Evolutionary conservation across 2,329 filamentous ascomycete species (phyloP), one percentile per base, ranked within the genome.

Genomic region (Alternaria novae-zelandiae): DNA sequence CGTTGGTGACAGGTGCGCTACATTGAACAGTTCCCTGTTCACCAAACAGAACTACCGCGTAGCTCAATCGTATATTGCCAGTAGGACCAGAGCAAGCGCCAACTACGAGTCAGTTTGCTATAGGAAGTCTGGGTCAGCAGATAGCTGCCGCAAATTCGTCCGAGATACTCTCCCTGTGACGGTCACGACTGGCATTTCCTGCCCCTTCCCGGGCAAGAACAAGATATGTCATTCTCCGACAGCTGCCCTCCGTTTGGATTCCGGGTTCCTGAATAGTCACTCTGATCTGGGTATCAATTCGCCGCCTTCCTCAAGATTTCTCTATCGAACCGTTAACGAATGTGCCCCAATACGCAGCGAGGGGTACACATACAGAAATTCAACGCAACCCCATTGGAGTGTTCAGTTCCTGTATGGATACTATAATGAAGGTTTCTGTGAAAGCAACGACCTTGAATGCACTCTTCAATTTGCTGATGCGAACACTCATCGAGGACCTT

Each of bases 281-380:
- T 9, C 66, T 0, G 54, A 76, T 47, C 63, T 77, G 2, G 74
- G 73, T 8, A 69, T 74, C 51, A 77, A 77, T 20, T 46, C 68
- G 2, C 62, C 69, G 4, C 68, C 72, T 2, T 54, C 64, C 6
- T 32, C 68, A 6, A 67, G 68, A 3, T 73, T 75, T 46, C 65
- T 70, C 25, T 55, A 72, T 8, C 64, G 73, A 9, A 58, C 61
- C 11, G 65, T 71, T 5, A 63, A 65, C 15, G 63, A 70, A 9
- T 76, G 72, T 54, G 72, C 72, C 3, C 73, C 72, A 15, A 28
- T 75, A 4, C 64, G 56, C 9, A 68, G 63, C 2, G 47, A 69
- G 20, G 65, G 65, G 1, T 71, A 70, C 60, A 36, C 15, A 36
- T 36, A 36, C 32, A 36, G 15, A 2, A 36, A 36, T 36, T 36